phyloP scores from a whole-genome alignment of 768 basidiomycete genomes.

The Kwoniella dendrophila region DNA sequence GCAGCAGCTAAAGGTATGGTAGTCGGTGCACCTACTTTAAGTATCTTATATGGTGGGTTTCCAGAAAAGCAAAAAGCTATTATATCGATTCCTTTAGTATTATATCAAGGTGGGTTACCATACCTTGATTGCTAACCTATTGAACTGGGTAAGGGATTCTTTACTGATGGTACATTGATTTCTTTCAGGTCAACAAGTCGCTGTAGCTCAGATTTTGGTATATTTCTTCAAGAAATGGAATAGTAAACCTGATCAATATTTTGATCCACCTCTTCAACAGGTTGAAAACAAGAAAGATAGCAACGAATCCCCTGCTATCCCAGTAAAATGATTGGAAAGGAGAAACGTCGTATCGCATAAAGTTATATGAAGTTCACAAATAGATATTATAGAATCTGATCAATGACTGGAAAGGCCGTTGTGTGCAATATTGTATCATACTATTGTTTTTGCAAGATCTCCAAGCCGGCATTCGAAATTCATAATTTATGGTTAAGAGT shows the following conservation, averaged over 20 bases:
- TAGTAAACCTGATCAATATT: slow-evolving; percentile 22
- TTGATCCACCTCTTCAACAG: background rate
- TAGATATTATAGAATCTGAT: slow-evolving; percentile 1
- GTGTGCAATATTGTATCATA: too few species aligned
- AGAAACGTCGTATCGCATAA: background rate
- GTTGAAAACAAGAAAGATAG: too few species aligned
- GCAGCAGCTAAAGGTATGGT: slow-evolving; percentile 51
- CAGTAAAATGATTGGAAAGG: background rate
- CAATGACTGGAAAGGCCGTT: too few species aligned
- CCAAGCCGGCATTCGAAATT: too few species aligned
- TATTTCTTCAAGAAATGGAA: slow-evolving; percentile 42
- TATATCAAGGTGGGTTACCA: slow-evolving; percentile 55
- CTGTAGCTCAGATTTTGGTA: slow-evolving; percentile 32
- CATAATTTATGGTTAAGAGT: too few species aligned
- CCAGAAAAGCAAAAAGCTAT: slow-evolving; percentile 39
- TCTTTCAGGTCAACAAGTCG: slow-evolving; percentile 35
- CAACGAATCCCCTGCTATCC: too few species aligned
- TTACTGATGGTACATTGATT: too few species aligned
- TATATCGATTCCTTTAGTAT: slow-evolving; percentile 45
- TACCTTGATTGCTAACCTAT: too few species aligned
- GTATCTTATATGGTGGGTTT: slow-evolving; percentile 50
- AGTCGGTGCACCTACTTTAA: slow-evolving; percentile 46
- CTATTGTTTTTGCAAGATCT: too few species aligned
- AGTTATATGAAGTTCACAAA: background rate
- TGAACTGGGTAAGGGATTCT: too few species aligned